Conservation (phyloP, 2,329 filamentous ascomycete species). For the Epichloe gansuensis region DNA sequence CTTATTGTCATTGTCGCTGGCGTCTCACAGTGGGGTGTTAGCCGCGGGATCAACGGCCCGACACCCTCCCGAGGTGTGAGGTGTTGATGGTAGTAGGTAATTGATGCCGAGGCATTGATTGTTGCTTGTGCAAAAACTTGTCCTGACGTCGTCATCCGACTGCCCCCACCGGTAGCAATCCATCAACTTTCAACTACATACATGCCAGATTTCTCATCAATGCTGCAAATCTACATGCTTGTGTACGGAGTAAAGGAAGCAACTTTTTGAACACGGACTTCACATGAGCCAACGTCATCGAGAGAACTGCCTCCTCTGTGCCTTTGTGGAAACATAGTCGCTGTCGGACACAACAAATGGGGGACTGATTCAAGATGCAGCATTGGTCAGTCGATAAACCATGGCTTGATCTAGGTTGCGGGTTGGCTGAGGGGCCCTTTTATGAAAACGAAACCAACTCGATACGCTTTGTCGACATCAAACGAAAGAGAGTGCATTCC, state of each 20-base stretch:
- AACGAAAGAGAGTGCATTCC: conserved; percentile 59
- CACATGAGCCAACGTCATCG: no score
- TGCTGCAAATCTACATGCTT: not conserved
- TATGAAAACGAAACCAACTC: conserved; percentile 54
- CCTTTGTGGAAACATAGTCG: not conserved
- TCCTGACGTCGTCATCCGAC: not conserved
- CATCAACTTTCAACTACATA: not conserved
- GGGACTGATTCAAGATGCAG: not conserved
- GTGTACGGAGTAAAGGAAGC: not conserved
- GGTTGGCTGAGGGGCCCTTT: conserved; percentile 62
- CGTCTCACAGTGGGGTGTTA: no score
- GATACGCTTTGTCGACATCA: conserved; percentile 75
- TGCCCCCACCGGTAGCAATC: not conserved
- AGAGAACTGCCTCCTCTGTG: not conserved
- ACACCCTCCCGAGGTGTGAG: no score
- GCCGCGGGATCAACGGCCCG: no score
- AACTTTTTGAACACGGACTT: not conserved
- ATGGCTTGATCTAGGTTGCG: conserved; percentile 50
- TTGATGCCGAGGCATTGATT: no score
- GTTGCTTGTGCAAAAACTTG: no score
- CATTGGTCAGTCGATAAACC: conserved; percentile 40
- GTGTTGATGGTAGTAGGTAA: no score
- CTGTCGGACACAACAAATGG: not conserved
- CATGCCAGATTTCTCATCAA: not conserved
- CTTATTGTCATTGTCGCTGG: no score